Conservation (phyloP, 371 early-diverging fungal species). For the Syncephalastrum contaminatum region DNA sequence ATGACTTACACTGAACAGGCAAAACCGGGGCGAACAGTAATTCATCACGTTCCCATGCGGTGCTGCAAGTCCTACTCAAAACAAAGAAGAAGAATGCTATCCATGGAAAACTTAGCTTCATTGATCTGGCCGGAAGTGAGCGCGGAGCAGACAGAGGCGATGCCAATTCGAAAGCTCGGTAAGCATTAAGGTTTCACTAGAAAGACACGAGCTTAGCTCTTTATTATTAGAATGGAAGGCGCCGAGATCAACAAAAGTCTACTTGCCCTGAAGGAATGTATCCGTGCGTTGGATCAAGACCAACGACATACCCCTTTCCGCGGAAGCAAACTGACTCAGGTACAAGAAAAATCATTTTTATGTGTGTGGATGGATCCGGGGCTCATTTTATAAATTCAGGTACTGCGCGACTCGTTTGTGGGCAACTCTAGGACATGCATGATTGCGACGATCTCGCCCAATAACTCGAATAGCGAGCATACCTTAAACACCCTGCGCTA, state of each 20-base stretch:
- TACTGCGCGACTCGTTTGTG: constrained; percentile 96
- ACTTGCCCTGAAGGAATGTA: constrained; percentile 97
- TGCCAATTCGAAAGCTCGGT: constrained; percentile 84
- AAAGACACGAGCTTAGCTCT: background rate
- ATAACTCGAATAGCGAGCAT: constrained; percentile 91
- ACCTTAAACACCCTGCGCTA: constrained; percentile 98
- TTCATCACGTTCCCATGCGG: constrained; percentile 97
- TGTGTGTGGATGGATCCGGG: background rate
- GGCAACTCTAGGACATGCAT: constrained; percentile 96
- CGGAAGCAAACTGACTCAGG: constrained; percentile 96
- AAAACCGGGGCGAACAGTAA: constrained; percentile 93
- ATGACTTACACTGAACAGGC: constrained; percentile 34
- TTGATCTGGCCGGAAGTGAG: constrained; percentile 99
- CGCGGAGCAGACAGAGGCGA: constrained; percentile 98
- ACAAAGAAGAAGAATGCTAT: constrained; percentile 56
- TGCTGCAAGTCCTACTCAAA: constrained; percentile 88
- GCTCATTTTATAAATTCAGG: constrained; percentile 31
- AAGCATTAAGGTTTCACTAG: constrained; percentile 16
- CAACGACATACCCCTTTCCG: constrained; percentile 96
- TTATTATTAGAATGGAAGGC: constrained; percentile 86
- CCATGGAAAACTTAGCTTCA: constrained; percentile 91
- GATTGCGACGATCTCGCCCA: constrained; percentile 97
- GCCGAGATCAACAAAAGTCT: constrained; percentile 98
- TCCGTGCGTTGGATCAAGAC: constrained; percentile 94
- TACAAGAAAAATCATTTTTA: constrained; percentile 12